Evolutionary conservation across 257 asterid genomes (phyloP).

Genomic region (Ilex asprella): DNA sequence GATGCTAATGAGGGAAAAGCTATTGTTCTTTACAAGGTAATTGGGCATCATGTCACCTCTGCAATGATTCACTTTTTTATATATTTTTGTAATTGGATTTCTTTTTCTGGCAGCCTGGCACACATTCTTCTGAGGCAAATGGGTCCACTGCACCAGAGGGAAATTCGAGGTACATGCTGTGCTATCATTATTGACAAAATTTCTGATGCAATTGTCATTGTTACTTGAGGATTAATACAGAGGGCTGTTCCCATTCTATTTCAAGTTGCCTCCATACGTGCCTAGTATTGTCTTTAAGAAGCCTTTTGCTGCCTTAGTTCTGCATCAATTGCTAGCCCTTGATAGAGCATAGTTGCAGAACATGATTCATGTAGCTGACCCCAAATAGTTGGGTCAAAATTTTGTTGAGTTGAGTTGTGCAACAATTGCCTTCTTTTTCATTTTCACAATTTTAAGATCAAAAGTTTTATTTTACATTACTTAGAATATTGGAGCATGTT

Average conservation of each 20-base stretch:
- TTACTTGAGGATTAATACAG: not conserved
- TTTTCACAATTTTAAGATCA: not conserved
- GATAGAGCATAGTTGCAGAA: too few relatives aligned
- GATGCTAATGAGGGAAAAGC: slow-evolving; percentile 68
- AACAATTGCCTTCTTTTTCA: not conserved
- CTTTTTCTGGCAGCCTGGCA: slow-evolving; percentile 59
- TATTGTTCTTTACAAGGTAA: slow-evolving; percentile 79
- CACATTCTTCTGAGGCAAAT: slow-evolving; percentile 41
- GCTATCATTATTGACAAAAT: not conserved
- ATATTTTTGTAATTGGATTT: slow-evolving; percentile 14
- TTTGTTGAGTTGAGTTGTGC: too few relatives aligned
- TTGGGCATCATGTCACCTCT: slow-evolving; percentile 17
- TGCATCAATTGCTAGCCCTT: not conserved
- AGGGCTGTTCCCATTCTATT: not conserved
- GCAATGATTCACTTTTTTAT: slow-evolving; percentile 6
- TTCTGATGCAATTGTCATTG: slow-evolving; percentile 19
- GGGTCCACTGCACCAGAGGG: slow-evolving; percentile 44
- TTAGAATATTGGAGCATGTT: too few relatives aligned
- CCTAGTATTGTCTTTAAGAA: not conserved
- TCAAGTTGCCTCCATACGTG: too few relatives aligned
- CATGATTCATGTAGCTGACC: too few relatives aligned
- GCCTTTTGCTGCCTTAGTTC: not conserved
- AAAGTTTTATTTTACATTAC: too few relatives aligned
- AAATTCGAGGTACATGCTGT: slow-evolving; percentile 59
- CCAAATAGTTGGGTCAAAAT: too few relatives aligned